phyloP scores from a whole-genome alignment of 1,284 basidiomycete genomes.

The Sporisorium iseilematis-ciliati region DNA sequence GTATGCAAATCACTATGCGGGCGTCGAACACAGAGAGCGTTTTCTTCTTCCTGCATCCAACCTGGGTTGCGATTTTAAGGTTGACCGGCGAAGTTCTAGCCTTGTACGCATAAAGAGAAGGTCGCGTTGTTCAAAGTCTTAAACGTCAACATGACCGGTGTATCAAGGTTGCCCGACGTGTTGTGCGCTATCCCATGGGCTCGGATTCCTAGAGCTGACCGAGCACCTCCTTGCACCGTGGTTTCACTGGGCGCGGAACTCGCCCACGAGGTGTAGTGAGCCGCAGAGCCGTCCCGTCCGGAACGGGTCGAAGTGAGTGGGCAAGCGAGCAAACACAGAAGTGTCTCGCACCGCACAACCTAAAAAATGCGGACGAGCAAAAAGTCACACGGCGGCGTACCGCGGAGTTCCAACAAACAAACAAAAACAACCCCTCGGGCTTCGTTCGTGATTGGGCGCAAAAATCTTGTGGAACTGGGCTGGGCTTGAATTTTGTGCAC shows the following conservation, averaged over 20 bases:
- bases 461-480: background rate
- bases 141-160: background rate
- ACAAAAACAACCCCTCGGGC: no score
- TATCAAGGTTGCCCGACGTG: no score
- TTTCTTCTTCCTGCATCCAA: no score
- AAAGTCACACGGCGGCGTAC: background rate
- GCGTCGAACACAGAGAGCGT: background rate
- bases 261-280: background rate
- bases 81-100: background rate
- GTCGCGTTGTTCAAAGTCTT: background rate
- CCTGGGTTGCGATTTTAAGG: background rate
- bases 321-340: background rate
- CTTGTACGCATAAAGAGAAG: no score
- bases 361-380: background rate
- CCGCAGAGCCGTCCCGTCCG: background rate
- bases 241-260: no score
- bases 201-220: no score
- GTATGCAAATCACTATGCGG: background rate
- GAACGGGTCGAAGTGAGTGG: background rate
- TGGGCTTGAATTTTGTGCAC: constrained; percentile 7
- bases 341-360: no score
- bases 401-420: constrained; percentile 2
- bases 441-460: no score
- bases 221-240: background rate
- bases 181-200: background rate